These are phyloP conservation scores for Candida smagusa DNA, from an alignment of 1,139 yeast genomes.

Conservation along the genomic window DNA sequence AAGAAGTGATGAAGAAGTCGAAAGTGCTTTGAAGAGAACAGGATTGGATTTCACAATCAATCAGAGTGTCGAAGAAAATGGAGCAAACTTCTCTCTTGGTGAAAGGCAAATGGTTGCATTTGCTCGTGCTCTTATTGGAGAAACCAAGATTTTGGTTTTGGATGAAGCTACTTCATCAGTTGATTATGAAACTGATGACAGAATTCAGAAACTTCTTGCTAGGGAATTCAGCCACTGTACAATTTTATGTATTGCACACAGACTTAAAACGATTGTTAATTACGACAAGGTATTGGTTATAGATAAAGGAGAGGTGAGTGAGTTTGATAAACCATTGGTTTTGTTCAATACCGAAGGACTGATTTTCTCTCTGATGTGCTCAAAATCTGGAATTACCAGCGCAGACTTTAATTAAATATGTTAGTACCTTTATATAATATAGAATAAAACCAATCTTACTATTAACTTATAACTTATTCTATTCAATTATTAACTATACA, in stretches of 20 bases:
- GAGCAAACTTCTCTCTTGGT: slow-evolving; percentile 37
- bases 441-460: background rate
- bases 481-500: background rate
- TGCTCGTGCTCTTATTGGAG: slow-evolving; percentile 40
- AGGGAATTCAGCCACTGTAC: slow-evolving; percentile 35
- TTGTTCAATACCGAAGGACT: slow-evolving; percentile 20
- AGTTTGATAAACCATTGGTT: slow-evolving; percentile 22
- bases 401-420: slow-evolving; percentile 6
- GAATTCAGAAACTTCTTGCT: slow-evolving; percentile 32
- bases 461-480: no score
- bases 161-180: slow-evolving; percentile 44
- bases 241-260: slow-evolving; percentile 39
- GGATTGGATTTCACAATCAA: slow-evolving; percentile 24
- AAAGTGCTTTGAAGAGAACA: slow-evolving; percentile 34
- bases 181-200: slow-evolving; percentile 40
- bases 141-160: slow-evolving; percentile 32
- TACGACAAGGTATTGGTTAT: slow-evolving; percentile 37
- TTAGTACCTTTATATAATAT: background rate
- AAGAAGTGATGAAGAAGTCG: slow-evolving; percentile 27
- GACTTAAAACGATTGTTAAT: slow-evolving; percentile 35
- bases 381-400: slow-evolving; percentile 21
- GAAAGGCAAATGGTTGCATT: slow-evolving; percentile 40
- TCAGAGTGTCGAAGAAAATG: slow-evolving; percentile 39
- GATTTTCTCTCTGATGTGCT: slow-evolving; percentile 33
- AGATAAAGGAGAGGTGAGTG: slow-evolving; percentile 25